These are phyloP conservation scores for Hansenula lynferdii DNA, from an alignment of 1,139 yeast species.

Conservation along the genomic window DNA sequence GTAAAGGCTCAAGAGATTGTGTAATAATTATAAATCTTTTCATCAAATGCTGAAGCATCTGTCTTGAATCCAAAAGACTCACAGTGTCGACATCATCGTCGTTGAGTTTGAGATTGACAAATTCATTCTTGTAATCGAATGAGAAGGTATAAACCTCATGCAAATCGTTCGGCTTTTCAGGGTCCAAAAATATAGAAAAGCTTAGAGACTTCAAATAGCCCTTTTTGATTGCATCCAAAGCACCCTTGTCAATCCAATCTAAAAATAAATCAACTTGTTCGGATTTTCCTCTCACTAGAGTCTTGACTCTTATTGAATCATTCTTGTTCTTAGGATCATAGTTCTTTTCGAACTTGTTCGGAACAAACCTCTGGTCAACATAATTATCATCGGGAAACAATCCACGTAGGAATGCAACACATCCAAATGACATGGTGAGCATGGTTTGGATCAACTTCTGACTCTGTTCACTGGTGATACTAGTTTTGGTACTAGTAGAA, in stretches of 20 bases:
- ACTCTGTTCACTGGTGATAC: conserved; percentile 26
- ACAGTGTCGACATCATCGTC: conserved; percentile 15
- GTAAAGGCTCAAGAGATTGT: conserved; percentile 45
- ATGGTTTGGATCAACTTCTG: conserved; percentile 39
- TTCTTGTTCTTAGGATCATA: conserved; percentile 21
- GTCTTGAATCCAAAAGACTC: conserved; percentile 30
- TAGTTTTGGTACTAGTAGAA: not conserved
- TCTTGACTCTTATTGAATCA: conserved; percentile 39
- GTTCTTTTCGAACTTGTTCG: conserved; percentile 26
- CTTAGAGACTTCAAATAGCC: conserved; percentile 40
- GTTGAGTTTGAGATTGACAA: conserved; percentile 25
- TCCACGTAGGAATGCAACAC: conserved; percentile 47
- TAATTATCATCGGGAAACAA: conserved; percentile 45
- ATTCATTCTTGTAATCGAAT: conserved; percentile 33
- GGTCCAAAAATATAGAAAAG: conserved; percentile 39
- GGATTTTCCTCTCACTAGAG: conserved; percentile 38
- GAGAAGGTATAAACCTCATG: conserved; percentile 47
- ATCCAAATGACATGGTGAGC: conserved; percentile 43
- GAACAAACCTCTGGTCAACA: conserved; percentile 36
- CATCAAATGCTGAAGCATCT: conserved; percentile 40
- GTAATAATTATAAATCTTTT: conserved; percentile 46
- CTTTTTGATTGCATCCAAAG: conserved; percentile 36
- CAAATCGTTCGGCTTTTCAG: conserved; percentile 31
- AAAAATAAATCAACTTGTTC: conserved; percentile 40
- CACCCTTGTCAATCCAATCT: conserved; percentile 49